These are phyloP conservation scores for Rhizopogon roseolus DNA, from an alignment of 768 basidiomycete species.

Conservation along the genomic window DNA sequence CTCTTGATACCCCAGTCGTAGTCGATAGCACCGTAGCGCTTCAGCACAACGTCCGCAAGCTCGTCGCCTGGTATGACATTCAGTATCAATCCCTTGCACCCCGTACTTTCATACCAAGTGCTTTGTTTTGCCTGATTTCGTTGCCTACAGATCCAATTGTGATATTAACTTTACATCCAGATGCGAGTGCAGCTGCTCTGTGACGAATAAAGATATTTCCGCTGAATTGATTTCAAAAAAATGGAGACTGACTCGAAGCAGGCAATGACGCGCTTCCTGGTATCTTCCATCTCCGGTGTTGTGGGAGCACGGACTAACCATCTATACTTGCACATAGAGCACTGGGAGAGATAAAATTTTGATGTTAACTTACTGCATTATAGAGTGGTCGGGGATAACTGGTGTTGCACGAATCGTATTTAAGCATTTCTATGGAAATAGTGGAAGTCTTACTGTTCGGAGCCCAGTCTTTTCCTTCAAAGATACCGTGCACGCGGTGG, in stretches of 20 bases:
- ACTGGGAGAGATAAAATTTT: background rate
- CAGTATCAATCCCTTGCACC: background rate
- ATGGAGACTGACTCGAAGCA: constrained; percentile 56
- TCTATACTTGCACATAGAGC: constrained; percentile 22
- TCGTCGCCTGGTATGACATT: constrained; percentile 42
- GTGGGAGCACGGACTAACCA: constrained; percentile 69
- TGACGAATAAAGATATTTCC: background rate
- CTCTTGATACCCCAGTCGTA: constrained; percentile 57
- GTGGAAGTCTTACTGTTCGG: constrained; percentile 45
- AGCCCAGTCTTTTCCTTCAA: constrained; percentile 68
- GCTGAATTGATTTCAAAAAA: background rate
- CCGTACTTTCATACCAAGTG: constrained; percentile 35
- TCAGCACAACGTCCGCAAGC: constrained; percentile 50
- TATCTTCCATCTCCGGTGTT: constrained; percentile 46
- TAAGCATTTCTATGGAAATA: background rate
- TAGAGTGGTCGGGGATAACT: constrained; percentile 79
- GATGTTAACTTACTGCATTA: constrained; percentile 47
- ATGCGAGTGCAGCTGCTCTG: constrained; percentile 59
- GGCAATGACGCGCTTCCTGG: constrained; percentile 51
- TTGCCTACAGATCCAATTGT: constrained; percentile 25
- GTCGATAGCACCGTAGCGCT: constrained; percentile 52
- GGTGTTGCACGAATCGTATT: background rate
- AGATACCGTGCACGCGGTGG: constrained; percentile 70
- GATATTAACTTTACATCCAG: constrained; percentile 49
- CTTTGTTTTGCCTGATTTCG: constrained; percentile 63